These are phyloP conservation scores for Neonectria sp. DNA, from an alignment of 2,329 filamentous ascomycete genomes.

Conservation along the genomic window DNA sequence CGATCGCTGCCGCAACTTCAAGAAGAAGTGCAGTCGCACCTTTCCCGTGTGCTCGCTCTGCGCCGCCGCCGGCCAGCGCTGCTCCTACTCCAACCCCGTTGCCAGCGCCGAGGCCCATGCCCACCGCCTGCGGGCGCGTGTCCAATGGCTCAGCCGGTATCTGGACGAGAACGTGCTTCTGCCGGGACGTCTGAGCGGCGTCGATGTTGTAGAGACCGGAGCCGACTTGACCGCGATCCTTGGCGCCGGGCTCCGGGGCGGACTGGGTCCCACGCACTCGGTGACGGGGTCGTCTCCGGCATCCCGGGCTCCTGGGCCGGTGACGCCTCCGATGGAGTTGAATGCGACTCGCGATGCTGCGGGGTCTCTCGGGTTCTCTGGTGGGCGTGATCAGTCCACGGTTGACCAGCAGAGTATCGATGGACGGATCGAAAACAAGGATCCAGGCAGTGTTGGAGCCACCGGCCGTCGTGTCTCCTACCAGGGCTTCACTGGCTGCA, in stretches of 20 bases:
- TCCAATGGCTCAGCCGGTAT: constrained; percentile 57
- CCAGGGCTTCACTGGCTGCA: constrained; percentile 39
- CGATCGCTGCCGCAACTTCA: constrained; percentile 61
- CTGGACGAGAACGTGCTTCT: constrained; percentile 53
- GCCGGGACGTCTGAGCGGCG: constrained; percentile 38
- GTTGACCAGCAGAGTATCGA: constrained; percentile 32
- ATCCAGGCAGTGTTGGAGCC: constrained; percentile 40
- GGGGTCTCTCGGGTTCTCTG: constrained; percentile 13
- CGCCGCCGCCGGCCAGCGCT: constrained; percentile 56
- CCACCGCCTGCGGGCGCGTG: constrained; percentile 56
- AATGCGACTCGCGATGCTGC: constrained; percentile 19
- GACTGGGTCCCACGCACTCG: constrained; percentile 9
- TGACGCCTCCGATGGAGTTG: constrained; percentile 37
- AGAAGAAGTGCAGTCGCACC: constrained; percentile 62
- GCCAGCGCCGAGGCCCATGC: constrained; percentile 52
- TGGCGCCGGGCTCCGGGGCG: constrained; percentile 22
- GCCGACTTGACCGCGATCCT: constrained; percentile 45
- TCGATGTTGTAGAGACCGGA: constrained; percentile 57
- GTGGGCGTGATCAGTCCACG: constrained; percentile 29
- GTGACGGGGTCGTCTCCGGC: constrained; percentile 32
- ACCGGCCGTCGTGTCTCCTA: constrained; percentile 43
- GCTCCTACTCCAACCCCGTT: constrained; percentile 53
- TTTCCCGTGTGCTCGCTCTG: constrained; percentile 59
- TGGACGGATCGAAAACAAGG: constrained; percentile 34
- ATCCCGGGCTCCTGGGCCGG: constrained; percentile 29